Conservation (phyloP, 1,284 basidiomycete genomes). For the Stereum hirsutum region DNA sequence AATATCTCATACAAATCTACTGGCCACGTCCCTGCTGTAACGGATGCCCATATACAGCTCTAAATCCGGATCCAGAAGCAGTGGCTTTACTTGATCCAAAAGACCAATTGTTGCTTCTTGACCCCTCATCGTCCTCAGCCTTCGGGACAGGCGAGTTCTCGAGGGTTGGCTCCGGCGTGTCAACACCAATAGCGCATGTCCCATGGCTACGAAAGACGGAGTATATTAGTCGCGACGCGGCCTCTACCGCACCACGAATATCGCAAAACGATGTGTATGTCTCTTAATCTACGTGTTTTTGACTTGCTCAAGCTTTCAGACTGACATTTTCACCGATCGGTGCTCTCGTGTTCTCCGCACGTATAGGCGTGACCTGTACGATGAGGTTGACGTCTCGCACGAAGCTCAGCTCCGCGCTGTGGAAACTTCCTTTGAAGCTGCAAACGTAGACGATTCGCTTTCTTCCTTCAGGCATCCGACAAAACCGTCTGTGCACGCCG, state of each 20-base stretch:
- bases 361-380: slow-evolving; percentile 38
- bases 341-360: slow-evolving; percentile 1
- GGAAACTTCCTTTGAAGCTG: slow-evolving; percentile 69
- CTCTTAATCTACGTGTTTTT: not conserved
- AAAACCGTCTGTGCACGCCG: slow-evolving; percentile 67
- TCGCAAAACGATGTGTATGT: slow-evolving; percentile 44
- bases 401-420: slow-evolving; percentile 77
- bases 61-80: slow-evolving; percentile 60
- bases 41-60: slow-evolving; percentile 25
- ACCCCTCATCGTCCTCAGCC: slow-evolving; percentile 31
- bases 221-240: slow-evolving; percentile 66
- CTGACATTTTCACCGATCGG: no score
- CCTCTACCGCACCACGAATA: slow-evolving; percentile 25
- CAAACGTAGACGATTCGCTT: slow-evolving; percentile 52
- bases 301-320: not conserved
- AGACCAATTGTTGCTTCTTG: slow-evolving; percentile 58
- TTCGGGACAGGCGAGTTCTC: slow-evolving; percentile 28
- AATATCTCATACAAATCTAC: not conserved
- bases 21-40: not conserved
- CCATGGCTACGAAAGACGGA: slow-evolving; percentile 88
- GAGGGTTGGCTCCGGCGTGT: slow-evolving; percentile 24
- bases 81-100: slow-evolving; percentile 60
- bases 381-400: slow-evolving; percentile 65
- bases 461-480: slow-evolving; percentile 66
- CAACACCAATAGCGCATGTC: slow-evolving; percentile 51